Evolutionary conservation across 1,139 yeast species (phyloP).

Genomic region (Kodamaea sp.): DNA sequence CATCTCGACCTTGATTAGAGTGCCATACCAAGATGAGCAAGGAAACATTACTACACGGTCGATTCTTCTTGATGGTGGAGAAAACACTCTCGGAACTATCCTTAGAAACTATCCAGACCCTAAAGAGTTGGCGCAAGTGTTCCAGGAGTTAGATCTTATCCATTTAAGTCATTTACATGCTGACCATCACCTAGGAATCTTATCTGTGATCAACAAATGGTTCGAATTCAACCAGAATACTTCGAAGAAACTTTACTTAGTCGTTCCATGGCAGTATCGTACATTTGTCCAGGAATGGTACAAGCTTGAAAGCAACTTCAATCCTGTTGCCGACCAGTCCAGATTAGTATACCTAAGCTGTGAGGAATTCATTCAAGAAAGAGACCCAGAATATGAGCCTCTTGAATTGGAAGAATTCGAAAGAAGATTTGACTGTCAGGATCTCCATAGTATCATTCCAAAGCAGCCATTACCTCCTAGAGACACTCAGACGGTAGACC

Average conservation of each 20-base stretch:
- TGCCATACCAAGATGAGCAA: constrained; percentile 47
- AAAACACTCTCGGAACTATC: constrained; percentile 79
- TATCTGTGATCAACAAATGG: constrained; percentile 74
- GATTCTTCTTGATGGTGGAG: constrained; percentile 86
- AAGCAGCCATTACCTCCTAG: constrained; percentile 21
- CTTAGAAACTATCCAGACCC: constrained; percentile 59
- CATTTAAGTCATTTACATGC: constrained; percentile 93
- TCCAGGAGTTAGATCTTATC: constrained; percentile 61
- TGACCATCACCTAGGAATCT: constrained; percentile 89
- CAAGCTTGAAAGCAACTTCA: constrained; percentile 45
- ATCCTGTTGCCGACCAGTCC: constrained; percentile 33
- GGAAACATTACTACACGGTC: constrained; percentile 40
- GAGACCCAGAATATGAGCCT: constrained; percentile 30
- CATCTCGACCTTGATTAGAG: constrained; percentile 68
- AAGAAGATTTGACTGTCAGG: constrained; percentile 25
- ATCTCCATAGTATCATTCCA: constrained; percentile 19
- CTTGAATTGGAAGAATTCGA: constrained; percentile 36
- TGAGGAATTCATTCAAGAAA: constrained; percentile 53
- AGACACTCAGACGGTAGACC: constrained; percentile 16
- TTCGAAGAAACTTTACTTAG: constrained; percentile 47
- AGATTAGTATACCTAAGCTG: constrained; percentile 62
- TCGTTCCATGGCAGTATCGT: constrained; percentile 77
- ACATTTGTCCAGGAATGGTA: constrained; percentile 74
- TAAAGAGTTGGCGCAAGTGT: constrained; percentile 35
- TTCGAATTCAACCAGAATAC: constrained; percentile 34